Percentiles rank a stretch among this genome's conserved stretches.
phyloP scores from a whole-genome alignment of 768 basidiomycete species.

The Psilocybe sp. region DNA sequence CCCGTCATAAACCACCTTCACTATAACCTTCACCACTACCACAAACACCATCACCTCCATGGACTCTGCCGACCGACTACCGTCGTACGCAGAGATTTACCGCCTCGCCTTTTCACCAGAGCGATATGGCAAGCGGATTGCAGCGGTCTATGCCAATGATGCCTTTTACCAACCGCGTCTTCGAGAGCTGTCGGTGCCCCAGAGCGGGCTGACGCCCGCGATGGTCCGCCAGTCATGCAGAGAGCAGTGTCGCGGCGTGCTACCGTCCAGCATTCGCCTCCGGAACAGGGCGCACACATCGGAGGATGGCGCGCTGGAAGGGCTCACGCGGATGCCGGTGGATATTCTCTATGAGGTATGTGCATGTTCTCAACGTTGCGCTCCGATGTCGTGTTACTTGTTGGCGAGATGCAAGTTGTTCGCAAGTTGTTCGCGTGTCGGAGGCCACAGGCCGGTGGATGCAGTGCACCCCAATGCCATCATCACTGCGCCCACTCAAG shows the following conservation, averaged over 20 bases:
- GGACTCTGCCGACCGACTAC: not conserved
- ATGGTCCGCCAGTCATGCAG: not conserved
- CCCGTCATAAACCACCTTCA: too few species aligned
- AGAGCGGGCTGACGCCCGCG: not conserved
- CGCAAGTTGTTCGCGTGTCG: too few species aligned
- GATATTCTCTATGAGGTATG: conserved; percentile 27
- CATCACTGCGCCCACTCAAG: too few species aligned
- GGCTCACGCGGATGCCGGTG: conserved; percentile 20
- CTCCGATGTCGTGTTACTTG: too few species aligned
- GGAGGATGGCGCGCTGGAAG: conserved; percentile 14
- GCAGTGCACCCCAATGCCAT: too few species aligned
- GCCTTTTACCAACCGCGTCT: too few species aligned
- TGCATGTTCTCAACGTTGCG: not conserved
- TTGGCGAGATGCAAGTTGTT: not conserved
- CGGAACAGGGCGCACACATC: not conserved
- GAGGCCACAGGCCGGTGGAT: too few species aligned
- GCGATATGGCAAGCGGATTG: conserved; percentile 1
- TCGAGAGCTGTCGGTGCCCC: too few species aligned
- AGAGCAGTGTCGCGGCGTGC: too few species aligned
- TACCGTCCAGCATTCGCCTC: not conserved
- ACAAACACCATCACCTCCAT: not conserved
- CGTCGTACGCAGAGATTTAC: not conserved
- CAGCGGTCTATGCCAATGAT: too few species aligned
- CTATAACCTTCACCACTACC: not conserved
- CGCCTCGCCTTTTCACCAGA: not conserved